These are phyloP conservation scores for Melaleuca quinquenervia DNA, from an alignment of 345 rosid species.

Conservation along the genomic window DNA sequence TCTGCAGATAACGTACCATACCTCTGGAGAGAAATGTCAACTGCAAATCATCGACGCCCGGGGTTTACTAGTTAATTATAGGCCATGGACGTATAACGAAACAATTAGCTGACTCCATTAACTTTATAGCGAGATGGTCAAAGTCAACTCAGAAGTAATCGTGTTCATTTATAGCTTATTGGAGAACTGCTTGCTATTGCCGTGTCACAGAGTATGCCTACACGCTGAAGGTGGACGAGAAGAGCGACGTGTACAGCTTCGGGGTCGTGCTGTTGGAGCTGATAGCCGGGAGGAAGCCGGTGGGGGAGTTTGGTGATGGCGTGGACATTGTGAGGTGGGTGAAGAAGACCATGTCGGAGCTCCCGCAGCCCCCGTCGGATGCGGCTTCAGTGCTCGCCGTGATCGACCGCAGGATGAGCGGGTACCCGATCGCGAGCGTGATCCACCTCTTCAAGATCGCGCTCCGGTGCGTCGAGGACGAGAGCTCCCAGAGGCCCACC, in stretches of 20 bases:
- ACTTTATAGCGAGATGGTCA: too few species aligned
- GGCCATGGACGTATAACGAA: neutral
- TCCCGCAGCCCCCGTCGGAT: slow-evolving; percentile 65
- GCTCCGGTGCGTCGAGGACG: slow-evolving; percentile 73
- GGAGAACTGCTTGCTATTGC: neutral
- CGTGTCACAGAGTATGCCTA: slow-evolving; percentile 67
- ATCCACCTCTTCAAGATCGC: slow-evolving; percentile 70
- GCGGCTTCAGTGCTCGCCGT: slow-evolving; percentile 51
- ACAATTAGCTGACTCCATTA: neutral
- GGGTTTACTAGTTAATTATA: neutral
- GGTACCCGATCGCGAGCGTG: slow-evolving; percentile 42
- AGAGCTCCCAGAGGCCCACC: slow-evolving; percentile 56
- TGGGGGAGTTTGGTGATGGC: slow-evolving; percentile 93
- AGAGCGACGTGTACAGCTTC: slow-evolving; percentile 89
- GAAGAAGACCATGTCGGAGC: slow-evolving; percentile 48
- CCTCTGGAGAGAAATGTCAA: neutral
- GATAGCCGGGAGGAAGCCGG: slow-evolving; percentile 73
- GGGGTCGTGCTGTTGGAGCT: slow-evolving; percentile 84
- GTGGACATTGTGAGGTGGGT: slow-evolving; percentile 96
- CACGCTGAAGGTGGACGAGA: slow-evolving; percentile 80
- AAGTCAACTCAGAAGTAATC: neutral
- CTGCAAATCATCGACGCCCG: neutral
- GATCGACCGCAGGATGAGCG: slow-evolving; percentile 54
- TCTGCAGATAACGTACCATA: neutral
- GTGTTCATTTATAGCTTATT: neutral